Base-by-base conservation (phyloP, 345 rosid genomes). In the Hevea brasiliensis region DNA sequence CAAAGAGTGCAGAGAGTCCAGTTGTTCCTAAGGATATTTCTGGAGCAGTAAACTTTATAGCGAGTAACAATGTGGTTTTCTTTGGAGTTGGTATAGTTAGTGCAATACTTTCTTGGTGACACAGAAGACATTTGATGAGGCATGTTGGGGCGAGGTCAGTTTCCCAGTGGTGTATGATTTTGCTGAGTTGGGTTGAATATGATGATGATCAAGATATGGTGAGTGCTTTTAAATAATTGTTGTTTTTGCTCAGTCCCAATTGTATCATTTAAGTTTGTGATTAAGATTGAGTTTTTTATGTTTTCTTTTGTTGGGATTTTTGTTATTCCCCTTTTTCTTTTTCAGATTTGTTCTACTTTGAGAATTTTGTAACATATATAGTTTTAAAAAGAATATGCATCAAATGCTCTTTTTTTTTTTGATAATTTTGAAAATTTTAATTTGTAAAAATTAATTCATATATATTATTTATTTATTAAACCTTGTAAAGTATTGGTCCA, bases 61-160 rank as follows among this genome's bases (percentile, higher is more conserved):
- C 3, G 57, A 56, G 42, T 29, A 66, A 60, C 20, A 66, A 40
- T n/a, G 9, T 61, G 67, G 73, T 68, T 7, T 41, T 75, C 14
- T 23, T 61, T 18, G 78, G 72, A 1, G 51, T 42, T 40, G 67
- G 61, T 5, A 57, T 73, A 24, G 37, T 68, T 35, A 65, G 56
- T 2, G 78, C 68, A 32, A 26, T 68, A 13, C 47, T 75, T 20
- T 66, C 53, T n/a, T 75, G 58, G 67, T 67, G 66, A 61, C 72
- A 70, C 32, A 35, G 42, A 20, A 27, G 13, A 48, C 8, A 17
- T 18, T 26, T 63, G 53, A 24, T 15, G 55, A 61, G 57, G 51
- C 51, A n/a, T 45, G 27, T 7, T 45, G 68, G 54, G 53, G 29
- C 44, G 35, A 45, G 68, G 29, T 65, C 54, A 45, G 44, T 59